phyloP scores from a whole-genome alignment of 768 basidiomycete species.

The Austroboletus eburneus region DNA sequence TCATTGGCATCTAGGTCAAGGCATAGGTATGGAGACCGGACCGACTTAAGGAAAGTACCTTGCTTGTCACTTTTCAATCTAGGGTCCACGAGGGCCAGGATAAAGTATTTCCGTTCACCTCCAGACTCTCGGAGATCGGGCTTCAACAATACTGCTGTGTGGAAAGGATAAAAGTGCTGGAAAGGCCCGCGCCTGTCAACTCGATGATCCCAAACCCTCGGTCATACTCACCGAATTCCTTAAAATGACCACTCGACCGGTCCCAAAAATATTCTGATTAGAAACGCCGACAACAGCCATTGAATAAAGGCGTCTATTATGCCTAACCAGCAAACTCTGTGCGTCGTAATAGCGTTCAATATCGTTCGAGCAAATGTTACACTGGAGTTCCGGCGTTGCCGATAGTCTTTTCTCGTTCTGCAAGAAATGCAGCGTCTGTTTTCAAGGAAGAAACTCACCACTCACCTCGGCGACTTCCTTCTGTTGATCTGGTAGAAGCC shows the following conservation, averaged over 20 bases:
- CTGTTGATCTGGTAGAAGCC: constrained; percentile 89
- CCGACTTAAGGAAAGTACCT: constrained; percentile 37
- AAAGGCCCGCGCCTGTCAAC: not conserved
- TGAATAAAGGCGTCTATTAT: constrained; percentile 59
- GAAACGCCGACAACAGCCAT: constrained; percentile 57
- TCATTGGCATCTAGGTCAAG: constrained; percentile 48
- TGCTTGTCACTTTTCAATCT: constrained; percentile 51
- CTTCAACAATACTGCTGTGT: constrained; percentile 69
- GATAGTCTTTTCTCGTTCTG: constrained; percentile 72
- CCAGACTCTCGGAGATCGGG: constrained; percentile 50
- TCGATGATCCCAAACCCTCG: not conserved
- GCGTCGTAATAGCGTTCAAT: constrained; percentile 76
- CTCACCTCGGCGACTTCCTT: constrained; percentile 78
- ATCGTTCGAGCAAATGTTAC: constrained; percentile 64
- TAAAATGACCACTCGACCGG: constrained; percentile 81
- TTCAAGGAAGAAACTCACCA: constrained; percentile 5
- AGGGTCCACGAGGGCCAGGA: constrained; percentile 67
- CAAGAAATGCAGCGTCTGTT: constrained; percentile 5
- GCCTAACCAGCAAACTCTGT: constrained; percentile 53
- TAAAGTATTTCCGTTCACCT: constrained; percentile 54
- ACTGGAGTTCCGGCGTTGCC: constrained; percentile 59
- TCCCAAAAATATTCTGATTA: constrained; percentile 60
- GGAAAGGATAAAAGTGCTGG: constrained; percentile 74
- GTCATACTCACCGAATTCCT: constrained; percentile 66
- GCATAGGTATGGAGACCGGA: not conserved